Conservation (phyloP, 306 rosid genomes). For the Acacia confusa region DNA sequence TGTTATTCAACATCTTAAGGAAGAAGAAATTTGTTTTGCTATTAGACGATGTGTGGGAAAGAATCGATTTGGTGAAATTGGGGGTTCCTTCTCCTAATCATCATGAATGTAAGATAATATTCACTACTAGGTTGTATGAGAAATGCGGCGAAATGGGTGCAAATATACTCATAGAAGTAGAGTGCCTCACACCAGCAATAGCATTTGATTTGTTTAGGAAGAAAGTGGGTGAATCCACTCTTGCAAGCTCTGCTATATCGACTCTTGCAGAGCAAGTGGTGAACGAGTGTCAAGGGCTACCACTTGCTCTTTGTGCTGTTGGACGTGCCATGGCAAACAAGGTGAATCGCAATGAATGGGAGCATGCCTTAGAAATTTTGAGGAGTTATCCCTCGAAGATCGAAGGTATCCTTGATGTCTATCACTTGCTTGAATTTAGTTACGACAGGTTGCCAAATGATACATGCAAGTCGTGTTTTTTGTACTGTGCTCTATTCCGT, state of each 20-base stretch:
- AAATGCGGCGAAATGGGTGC: neutral
- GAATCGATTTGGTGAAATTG: neutral
- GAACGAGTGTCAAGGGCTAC: neutral
- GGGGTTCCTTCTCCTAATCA: neutral
- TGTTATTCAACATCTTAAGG: neutral
- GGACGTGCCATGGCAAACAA: neutral
- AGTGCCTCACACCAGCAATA: neutral
- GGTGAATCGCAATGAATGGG: neutral
- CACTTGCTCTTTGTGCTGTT: neutral
- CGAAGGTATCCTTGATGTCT: neutral
- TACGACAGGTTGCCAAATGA: neutral
- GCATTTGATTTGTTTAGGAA: too few relatives aligned
- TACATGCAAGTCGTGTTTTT: neutral
- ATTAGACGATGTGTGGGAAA: neutral
- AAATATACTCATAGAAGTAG: neutral
- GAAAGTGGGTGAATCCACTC: neutral
- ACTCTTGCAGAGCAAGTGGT: neutral
- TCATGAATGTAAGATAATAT: neutral
- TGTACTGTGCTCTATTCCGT: neutral
- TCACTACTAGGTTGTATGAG: neutral
- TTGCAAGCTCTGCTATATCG: neutral
- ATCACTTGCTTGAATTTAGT: constrained; percentile 12
- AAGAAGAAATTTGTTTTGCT: neutral
- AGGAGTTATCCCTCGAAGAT: neutral
- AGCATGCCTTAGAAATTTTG: neutral